These are phyloP conservation scores for Fusarium cicatricum DNA, from an alignment of 2,329 filamentous ascomycete genomes.

Conservation along the genomic window DNA sequence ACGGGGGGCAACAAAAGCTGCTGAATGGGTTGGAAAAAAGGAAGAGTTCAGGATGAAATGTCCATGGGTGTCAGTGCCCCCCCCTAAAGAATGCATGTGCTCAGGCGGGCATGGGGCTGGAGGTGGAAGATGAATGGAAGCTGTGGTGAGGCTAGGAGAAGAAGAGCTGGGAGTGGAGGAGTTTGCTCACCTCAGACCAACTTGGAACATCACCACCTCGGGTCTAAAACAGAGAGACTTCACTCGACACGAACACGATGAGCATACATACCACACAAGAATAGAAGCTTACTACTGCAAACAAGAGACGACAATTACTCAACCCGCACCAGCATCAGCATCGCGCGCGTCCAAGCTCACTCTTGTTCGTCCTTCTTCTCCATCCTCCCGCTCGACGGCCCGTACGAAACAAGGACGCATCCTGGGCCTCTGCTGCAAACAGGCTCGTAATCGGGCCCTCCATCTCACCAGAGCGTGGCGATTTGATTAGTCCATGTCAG, in stretches of 20 bases:
- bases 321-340: background rate
- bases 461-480: slow-evolving; percentile 2
- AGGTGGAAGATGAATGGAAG: too few relatives aligned
- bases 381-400: background rate
- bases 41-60: background rate
- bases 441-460: background rate
- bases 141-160: too few relatives aligned
- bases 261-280: background rate
- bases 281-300: background rate
- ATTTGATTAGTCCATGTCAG: background rate
- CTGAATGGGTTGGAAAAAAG: slow-evolving; percentile 9
- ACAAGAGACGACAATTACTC: background rate
- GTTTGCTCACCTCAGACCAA: too few relatives aligned
- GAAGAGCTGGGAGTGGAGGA: too few relatives aligned
- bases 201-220: too few relatives aligned
- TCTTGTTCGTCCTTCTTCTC: slow-evolving; percentile 18
- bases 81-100: too few relatives aligned
- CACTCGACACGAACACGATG: background rate
- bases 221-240: too few relatives aligned
- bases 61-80: slow-evolving; percentile 7
- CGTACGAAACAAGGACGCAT: slow-evolving; percentile 1
- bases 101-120: too few relatives aligned
- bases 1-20: slow-evolving; percentile 13
- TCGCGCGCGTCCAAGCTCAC: slow-evolving; percentile 18
- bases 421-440: background rate